Conservation (phyloP, 331 rosid genomes). For the Stylosanthes scabra region DNA sequence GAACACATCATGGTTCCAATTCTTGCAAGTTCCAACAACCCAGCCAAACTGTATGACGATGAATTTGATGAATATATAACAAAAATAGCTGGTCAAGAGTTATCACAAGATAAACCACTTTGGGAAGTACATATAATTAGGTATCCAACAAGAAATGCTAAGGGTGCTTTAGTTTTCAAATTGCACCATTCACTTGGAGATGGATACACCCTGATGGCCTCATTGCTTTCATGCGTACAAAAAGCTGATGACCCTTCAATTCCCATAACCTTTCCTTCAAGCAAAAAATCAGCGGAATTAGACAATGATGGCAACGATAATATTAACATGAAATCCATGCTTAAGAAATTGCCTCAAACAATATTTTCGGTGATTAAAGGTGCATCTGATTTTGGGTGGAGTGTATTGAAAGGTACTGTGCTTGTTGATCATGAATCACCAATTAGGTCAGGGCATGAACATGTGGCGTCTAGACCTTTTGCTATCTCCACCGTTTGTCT, state of each 20-base stretch:
- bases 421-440: slow-evolving; percentile 48
- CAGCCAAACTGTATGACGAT: slow-evolving; percentile 12
- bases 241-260: slow-evolving; percentile 44
- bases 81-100: background rate
- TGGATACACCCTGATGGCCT: slow-evolving; percentile 48
- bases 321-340: background rate
- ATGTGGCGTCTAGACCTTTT: slow-evolving; percentile 30
- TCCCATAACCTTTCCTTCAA: slow-evolving; percentile 42
- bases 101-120: slow-evolving; percentile 38
- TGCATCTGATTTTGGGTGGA: slow-evolving; percentile 36
- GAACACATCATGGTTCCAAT: slow-evolving; percentile 41
- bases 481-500: slow-evolving; percentile 28
- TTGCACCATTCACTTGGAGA: slow-evolving; percentile 55
- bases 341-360: background rate
- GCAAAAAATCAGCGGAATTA: background rate
- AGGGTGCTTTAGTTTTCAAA: slow-evolving; percentile 32
- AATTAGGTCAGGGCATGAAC: slow-evolving; percentile 41
- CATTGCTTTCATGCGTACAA: slow-evolving; percentile 31
- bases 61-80: slow-evolving; percentile 40
- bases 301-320: background rate
- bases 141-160: slow-evolving; percentile 40
- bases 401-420: slow-evolving; percentile 13
- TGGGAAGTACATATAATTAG: slow-evolving; percentile 53
- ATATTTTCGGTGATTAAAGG: background rate
- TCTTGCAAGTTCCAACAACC: slow-evolving; percentile 12